Evolutionary conservation across 768 basidiomycete species (phyloP), one percentile per base, ranked within the genome.

Genomic region (Pisolithus marmoratus): DNA sequence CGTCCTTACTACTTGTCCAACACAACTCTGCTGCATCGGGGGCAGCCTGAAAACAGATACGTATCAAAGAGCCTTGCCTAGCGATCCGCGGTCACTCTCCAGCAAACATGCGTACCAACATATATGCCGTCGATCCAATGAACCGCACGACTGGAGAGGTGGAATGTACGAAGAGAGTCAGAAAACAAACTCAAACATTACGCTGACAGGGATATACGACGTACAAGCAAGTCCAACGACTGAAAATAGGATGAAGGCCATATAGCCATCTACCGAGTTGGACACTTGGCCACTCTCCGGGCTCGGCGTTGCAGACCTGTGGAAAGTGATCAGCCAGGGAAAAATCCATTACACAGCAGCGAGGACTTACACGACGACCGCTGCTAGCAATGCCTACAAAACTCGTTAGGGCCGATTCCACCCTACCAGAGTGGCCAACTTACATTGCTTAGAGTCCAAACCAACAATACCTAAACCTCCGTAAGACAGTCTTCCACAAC

Each of bases 391-490:
- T 9, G 75, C 84, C 83, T 86, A 51, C 6, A 31, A 38, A 19
- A 51, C 52, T 27, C 24, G 22, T 60, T 31, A 60, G 47, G 5
- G 62, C 34, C 1, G 19, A 59, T 54, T 20, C 42, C 42, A 31
- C 14, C n/a, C n/a, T 6, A 46, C 46, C 47, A 22, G 54, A 48
- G 72, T 77, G 47, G 65, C 27, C 19, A 27, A 65, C 63, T 19
- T 27, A 88, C 86, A 69, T 96, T 96, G 43, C 85, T 84, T 63
- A 97, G 70, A 8, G 87, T 88, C 93, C 94, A 99, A 7, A 84
- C 80, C 54, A 97, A 72, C 58, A 97, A 67, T 8, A 95, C 90
- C 77, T 75, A 54, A 14, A 56, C 24, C 23, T 27, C n/a, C 19
- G 5, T 29, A 53, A 45, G 44, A 44, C 47, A 26, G 50, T 51